Evolutionary conservation across 2,329 filamentous ascomycete genomes (phyloP).

Genomic region (Polychaeton citri): DNA sequence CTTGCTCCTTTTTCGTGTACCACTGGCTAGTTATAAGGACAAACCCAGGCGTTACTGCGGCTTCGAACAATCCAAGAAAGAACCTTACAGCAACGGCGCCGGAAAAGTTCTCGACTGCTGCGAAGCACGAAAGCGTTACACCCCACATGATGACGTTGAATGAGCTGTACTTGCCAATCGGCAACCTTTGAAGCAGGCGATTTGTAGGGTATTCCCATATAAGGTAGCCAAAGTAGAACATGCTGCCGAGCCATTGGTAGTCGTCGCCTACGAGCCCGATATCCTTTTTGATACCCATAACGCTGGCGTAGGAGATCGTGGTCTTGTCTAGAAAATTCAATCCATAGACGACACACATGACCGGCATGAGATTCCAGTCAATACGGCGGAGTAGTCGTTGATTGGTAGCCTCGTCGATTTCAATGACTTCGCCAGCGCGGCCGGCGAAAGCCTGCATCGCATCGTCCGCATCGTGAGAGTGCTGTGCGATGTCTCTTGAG

Average conservation of each 20-base stretch:
- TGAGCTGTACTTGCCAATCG: slow-evolving; percentile 53
- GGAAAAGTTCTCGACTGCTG: slow-evolving; percentile 45
- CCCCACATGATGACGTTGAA: slow-evolving; percentile 54
- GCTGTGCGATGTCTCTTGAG: slow-evolving; percentile 27
- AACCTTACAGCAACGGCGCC: slow-evolving; percentile 53
- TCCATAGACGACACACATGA: slow-evolving; percentile 45
- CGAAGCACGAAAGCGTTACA: slow-evolving; percentile 46
- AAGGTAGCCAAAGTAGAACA: slow-evolving; percentile 42
- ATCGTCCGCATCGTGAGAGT: slow-evolving; percentile 46
- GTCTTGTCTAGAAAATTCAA: slow-evolving; percentile 51
- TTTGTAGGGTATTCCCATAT: slow-evolving; percentile 56
- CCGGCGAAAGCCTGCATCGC: slow-evolving; percentile 44
- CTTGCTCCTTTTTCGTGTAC: slow-evolving; percentile 60
- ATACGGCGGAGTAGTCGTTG: slow-evolving; percentile 47
- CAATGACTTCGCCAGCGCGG: slow-evolving; percentile 36
- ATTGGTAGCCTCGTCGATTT: slow-evolving; percentile 44
- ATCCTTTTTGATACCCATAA: slow-evolving; percentile 36
- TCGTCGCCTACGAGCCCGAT: slow-evolving; percentile 35
- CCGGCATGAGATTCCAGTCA: slow-evolving; percentile 48
- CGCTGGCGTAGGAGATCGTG: slow-evolving; percentile 37
- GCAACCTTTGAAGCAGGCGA: slow-evolving; percentile 49
- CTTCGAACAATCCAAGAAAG: slow-evolving; percentile 55
- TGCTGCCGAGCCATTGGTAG: slow-evolving; percentile 35
- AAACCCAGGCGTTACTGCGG: slow-evolving; percentile 56
- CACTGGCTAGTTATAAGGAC: slow-evolving; percentile 56